Conservation (phyloP, 371 early-diverging fungal genomes). For the Mortierella sp. region DNA sequence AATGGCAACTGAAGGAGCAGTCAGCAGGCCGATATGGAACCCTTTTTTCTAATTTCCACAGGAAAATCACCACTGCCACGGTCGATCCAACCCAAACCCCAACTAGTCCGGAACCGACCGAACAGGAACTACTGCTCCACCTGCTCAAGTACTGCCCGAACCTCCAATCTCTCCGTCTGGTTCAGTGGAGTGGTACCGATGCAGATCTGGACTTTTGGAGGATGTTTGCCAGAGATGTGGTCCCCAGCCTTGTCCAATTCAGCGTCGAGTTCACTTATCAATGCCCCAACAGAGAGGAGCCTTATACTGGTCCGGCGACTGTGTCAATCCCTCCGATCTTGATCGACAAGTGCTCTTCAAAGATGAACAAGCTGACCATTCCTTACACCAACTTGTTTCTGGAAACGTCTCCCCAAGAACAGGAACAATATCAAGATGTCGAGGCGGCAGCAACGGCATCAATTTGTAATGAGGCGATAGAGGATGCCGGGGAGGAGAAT, state of each 20-base stretch:
- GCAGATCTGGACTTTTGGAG: background rate
- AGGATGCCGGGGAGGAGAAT: background rate
- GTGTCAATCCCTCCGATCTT: background rate
- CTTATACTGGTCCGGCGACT: background rate
- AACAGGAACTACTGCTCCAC: background rate
- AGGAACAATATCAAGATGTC: background rate
- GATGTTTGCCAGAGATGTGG: background rate
- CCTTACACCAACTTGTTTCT: background rate
- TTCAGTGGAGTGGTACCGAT: background rate
- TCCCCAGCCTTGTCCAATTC: background rate
- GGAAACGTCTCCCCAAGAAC: background rate
- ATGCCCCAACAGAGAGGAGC: background rate
- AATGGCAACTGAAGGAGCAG: background rate
- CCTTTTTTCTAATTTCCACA: background rate
- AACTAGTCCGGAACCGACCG: background rate
- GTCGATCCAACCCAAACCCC: background rate
- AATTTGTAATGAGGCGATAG: background rate
- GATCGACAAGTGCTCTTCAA: background rate
- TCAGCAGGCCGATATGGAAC: too few species aligned
- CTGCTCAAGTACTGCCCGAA: background rate
- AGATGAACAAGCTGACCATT: background rate
- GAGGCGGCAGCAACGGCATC: background rate
- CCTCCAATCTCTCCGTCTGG: background rate
- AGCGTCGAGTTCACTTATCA: background rate
- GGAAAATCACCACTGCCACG: background rate